These are phyloP conservation scores for Schwanniomyces pseudopolymorphus DNA, from an alignment of 805 yeast species.

Conservation along the genomic window DNA sequence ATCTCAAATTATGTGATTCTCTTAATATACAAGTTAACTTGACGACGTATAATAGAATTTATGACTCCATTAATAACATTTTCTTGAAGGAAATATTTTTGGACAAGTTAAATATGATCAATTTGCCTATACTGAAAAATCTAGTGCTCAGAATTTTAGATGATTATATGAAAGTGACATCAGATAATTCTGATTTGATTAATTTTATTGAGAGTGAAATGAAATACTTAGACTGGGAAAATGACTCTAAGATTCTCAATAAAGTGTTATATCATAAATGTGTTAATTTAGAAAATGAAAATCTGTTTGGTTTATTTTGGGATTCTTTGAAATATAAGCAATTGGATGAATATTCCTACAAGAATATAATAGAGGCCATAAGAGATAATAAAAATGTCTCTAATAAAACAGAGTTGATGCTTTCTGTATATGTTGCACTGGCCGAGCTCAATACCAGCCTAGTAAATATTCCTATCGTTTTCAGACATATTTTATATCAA, in stretches of 20 bases:
- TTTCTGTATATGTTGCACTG: slow-evolving; percentile 4
- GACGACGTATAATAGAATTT: slow-evolving; percentile 36
- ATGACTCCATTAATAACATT: slow-evolving; percentile 36
- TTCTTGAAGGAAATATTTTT: slow-evolving; percentile 38
- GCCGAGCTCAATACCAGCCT: background rate
- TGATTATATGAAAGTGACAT: slow-evolving; percentile 34
- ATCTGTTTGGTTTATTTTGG: slow-evolving; percentile 2
- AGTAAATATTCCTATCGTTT: slow-evolving; percentile 5
- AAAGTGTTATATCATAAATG: slow-evolving; percentile 23
- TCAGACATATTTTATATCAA: slow-evolving; percentile 1
- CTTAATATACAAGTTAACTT: slow-evolving; percentile 28
- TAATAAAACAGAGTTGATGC: slow-evolving; percentile 3
- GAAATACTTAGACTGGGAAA: slow-evolving; percentile 25
- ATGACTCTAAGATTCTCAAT: slow-evolving; percentile 26
- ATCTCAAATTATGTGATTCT: slow-evolving; percentile 25
- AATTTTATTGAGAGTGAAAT: slow-evolving; percentile 36
- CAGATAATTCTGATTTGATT: slow-evolving; percentile 22
- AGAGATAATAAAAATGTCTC: slow-evolving; percentile 5
- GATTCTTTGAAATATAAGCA: background rate
- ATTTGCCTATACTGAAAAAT: slow-evolving; percentile 33
- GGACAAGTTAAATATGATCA: slow-evolving; percentile 27
- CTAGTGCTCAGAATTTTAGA: slow-evolving; percentile 29
- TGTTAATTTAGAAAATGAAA: background rate
- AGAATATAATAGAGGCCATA: slow-evolving; percentile 17
- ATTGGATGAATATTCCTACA: slow-evolving; percentile 10